A percentile compares a stretch with the other conserved stretches of the same genome.
These are phyloP conservation scores for Ophiocordyceps camponoti-floridani DNA, from an alignment of 2,329 filamentous ascomycete species.

Conservation along the genomic window DNA sequence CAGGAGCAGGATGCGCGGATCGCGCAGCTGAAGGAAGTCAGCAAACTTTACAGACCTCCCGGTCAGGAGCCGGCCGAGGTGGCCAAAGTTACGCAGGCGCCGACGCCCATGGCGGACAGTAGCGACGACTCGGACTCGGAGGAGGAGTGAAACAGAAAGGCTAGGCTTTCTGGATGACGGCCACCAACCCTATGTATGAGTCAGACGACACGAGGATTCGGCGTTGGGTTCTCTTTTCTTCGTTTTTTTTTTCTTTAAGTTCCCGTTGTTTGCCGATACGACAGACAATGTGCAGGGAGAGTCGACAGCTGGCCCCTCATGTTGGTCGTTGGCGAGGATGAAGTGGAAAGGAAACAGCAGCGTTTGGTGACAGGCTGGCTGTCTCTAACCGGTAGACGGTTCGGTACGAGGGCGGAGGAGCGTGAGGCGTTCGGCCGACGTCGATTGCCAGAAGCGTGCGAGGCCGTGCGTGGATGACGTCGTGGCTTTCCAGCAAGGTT, in stretches of 20 bases:
- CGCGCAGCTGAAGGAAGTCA: constrained; percentile 36
- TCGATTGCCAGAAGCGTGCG: too few species aligned
- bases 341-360: too few species aligned
- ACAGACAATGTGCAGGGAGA: too few species aligned
- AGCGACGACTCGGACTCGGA: constrained; percentile 29
- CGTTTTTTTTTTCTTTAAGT: neutral
- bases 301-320: too few species aligned
- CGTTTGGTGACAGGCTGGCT: too few species aligned
- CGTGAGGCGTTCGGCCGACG: too few species aligned
- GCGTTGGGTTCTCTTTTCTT: constrained; percentile 2
- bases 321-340: too few species aligned
- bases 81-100: constrained; percentile 8
- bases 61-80: constrained; percentile 14
- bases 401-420: neutral
- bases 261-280: neutral
- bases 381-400: too few species aligned
- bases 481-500: neutral
- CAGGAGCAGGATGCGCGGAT: constrained; percentile 50
- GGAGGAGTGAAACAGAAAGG: constrained; percentile 18
- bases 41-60: constrained; percentile 20
- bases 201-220: constrained; percentile 4
- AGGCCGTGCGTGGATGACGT: neutral
- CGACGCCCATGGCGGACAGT: constrained; percentile 14
- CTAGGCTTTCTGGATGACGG: neutral
- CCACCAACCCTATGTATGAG: constrained; percentile 1